phyloP scores from a whole-genome alignment of 2,329 filamentous ascomycete genomes.

The Xylariaceae sp. region DNA sequence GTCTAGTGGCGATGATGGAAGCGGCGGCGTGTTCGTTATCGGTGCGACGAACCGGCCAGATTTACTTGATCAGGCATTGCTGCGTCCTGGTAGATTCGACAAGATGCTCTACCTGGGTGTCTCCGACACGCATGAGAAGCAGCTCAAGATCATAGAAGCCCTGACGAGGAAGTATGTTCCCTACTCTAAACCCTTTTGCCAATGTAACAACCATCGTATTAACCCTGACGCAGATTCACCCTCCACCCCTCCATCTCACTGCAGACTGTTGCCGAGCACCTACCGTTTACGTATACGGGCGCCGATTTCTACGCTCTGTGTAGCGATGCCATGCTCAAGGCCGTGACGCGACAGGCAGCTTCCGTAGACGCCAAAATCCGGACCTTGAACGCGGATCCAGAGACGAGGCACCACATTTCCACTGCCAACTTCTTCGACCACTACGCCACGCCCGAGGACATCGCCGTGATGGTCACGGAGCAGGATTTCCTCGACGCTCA shows the following conservation, averaged over 20 bases:
- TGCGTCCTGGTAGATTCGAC: slow-evolving; percentile 90
- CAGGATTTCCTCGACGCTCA: slow-evolving; percentile 84
- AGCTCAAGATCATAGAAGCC: slow-evolving; percentile 90
- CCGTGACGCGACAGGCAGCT: slow-evolving; percentile 86
- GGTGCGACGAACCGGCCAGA: slow-evolving; percentile 95
- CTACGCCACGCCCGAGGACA: slow-evolving; percentile 77
- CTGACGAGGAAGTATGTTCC: slow-evolving; percentile 85
- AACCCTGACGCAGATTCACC: slow-evolving; percentile 66
- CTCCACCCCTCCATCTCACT: slow-evolving; percentile 81
- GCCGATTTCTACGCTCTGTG: slow-evolving; percentile 97
- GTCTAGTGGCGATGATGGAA: slow-evolving; percentile 84
- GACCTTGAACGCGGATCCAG: slow-evolving; percentile 59
- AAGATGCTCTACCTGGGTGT: slow-evolving; percentile 98
- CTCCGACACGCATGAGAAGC: slow-evolving; percentile 95
- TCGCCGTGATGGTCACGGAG: slow-evolving; percentile 85
- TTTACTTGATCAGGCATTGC: slow-evolving; percentile 83
- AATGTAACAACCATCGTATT: not conserved
- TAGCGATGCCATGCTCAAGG: slow-evolving; percentile 98
- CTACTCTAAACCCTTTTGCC: slow-evolving; percentile 1
- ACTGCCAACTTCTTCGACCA: slow-evolving; percentile 98
- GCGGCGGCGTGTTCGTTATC: slow-evolving; percentile 91
- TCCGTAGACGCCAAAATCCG: slow-evolving; percentile 83
- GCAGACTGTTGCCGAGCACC: slow-evolving; percentile 67
- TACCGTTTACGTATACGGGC: slow-evolving; percentile 96
- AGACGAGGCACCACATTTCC: slow-evolving; percentile 59